Percentiles rank a stretch among this genome's conserved stretches.
Evolutionary conservation across 305 asterid genomes (phyloP).

Genomic region (Euphrasia arctica): DNA sequence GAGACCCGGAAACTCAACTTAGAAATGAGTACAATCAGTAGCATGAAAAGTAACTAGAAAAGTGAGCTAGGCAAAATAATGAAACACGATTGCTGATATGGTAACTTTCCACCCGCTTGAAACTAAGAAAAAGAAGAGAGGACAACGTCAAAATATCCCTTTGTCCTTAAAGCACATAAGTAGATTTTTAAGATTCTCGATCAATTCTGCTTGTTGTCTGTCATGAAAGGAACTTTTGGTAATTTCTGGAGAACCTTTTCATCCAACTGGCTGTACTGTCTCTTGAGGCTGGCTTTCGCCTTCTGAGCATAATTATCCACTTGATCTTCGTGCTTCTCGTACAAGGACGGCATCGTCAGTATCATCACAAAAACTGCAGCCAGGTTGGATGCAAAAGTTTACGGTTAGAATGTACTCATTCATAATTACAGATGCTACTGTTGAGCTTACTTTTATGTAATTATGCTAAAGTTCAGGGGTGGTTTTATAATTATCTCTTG

Average conservation of each 20-base stretch:
- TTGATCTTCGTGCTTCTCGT: constrained; percentile 72
- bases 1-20: neutral
- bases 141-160: constrained; percentile 2
- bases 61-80: neutral
- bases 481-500: neutral
- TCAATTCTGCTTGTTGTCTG: constrained; percentile 50
- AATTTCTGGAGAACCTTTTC: constrained; percentile 75
- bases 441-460: neutral
- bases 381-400: neutral
- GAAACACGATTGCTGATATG: constrained; percentile 7
- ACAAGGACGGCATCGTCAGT: constrained; percentile 73
- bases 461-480: neutral
- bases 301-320: constrained; percentile 70
- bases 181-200: constrained; percentile 13
- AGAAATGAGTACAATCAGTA: neutral
- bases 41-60: neutral
- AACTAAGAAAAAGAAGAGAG: constrained; percentile 5
- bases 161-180: constrained; percentile 2
- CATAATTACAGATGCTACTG: neutral
- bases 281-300: constrained; percentile 62
- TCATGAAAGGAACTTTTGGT: constrained; percentile 57
- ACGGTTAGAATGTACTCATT: neutral
- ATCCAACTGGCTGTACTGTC: constrained; percentile 65
- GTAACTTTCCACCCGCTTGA: constrained; percentile 5
- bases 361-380: constrained; percentile 56